Base-by-base conservation (phyloP, 352 stramenopile genomes). In the Pythium apleroticum region DNA sequence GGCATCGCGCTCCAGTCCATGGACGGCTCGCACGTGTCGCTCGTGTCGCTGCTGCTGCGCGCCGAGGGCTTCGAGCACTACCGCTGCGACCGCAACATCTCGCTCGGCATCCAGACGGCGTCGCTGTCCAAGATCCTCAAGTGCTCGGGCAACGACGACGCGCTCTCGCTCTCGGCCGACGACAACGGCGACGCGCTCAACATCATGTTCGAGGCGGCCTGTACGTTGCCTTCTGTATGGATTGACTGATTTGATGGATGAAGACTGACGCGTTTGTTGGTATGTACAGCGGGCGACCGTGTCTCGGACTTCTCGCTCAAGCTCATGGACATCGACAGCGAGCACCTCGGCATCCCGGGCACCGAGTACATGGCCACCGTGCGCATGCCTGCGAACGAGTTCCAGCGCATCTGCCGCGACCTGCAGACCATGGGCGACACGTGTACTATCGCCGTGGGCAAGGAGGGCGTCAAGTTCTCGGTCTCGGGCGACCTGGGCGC, bases 101-200 rank as follows among this genome's bases (percentile, higher is more conserved):
- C 93, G 31, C 80, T 99, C 20, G 98, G 98, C 52, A 89, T 99
- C 53, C 99, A 99, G 78, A 97, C 97, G 12, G 78, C 86, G 28
- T 99, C 98, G 79, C 83, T 99, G 55, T 96, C 92, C 64, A 99
- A 99, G 81, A 99, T 99, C 70, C 90, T 99, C 74, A 99, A 99
- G 88, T 99, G 98, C 81, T 96, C 97, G 31, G 95, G 94, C 57
- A 99, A 99, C 75, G 94, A 99, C 57, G 98, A 99, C 84, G 91
- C 93, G 35, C 86, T 99, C 41, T 99, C 98, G 35, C 83, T 99
- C 55, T 99, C 98, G 78, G 97, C 97, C n/a, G 97, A 99, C 72
- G 97, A 99, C 81, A 92, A 98, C 17, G 89, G 86, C 35, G 97
- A 99, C 57, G 86, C 80, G 24, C 84, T 99, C 52, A 98, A 93